Conservation (phyloP, 768 basidiomycete species). For the Termitomyces eurrhizus region DNA sequence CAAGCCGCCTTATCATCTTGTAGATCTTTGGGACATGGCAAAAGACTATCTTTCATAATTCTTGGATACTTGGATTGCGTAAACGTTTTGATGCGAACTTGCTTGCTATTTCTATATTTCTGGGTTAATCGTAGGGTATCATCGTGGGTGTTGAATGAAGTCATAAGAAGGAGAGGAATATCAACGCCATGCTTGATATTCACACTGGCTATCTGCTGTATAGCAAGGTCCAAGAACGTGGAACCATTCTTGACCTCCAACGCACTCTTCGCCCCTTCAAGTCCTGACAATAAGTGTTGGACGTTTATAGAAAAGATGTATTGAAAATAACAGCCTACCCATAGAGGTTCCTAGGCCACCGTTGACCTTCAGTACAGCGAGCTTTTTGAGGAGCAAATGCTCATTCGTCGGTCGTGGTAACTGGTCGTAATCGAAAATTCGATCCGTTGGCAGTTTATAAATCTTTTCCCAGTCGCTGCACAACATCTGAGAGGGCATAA, state of each 20-base stretch:
- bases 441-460: conserved; percentile 42
- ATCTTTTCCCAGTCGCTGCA: conserved; percentile 18
- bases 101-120: conserved; percentile 74
- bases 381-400: conserved; percentile 40
- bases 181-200: conserved; percentile 69
- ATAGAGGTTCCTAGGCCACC: conserved; percentile 85
- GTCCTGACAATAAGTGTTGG: conserved; percentile 43
- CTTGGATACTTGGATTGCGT: conserved; percentile 86
- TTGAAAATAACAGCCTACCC: conserved; percentile 37
- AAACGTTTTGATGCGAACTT: conserved; percentile 76
- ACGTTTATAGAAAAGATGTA: neutral
- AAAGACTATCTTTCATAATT: conserved; percentile 70
- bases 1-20: conserved; percentile 73
- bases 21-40: conserved; percentile 65
- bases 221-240: conserved; percentile 83
- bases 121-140: conserved; percentile 84
- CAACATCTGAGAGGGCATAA: neutral
- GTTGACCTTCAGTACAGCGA: conserved; percentile 62
- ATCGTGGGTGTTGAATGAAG: conserved; percentile 89
- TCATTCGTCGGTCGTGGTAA: conserved; percentile 48
- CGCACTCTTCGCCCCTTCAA: conserved; percentile 74
- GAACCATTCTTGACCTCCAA: conserved; percentile 86
- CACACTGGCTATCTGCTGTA: conserved; percentile 85
- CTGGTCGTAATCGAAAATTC: conserved; percentile 65
- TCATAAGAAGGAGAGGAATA: conserved; percentile 89